These are phyloP conservation scores for Gymnopilus dilepis DNA, from an alignment of 768 basidiomycete species.

Conservation along the genomic window DNA sequence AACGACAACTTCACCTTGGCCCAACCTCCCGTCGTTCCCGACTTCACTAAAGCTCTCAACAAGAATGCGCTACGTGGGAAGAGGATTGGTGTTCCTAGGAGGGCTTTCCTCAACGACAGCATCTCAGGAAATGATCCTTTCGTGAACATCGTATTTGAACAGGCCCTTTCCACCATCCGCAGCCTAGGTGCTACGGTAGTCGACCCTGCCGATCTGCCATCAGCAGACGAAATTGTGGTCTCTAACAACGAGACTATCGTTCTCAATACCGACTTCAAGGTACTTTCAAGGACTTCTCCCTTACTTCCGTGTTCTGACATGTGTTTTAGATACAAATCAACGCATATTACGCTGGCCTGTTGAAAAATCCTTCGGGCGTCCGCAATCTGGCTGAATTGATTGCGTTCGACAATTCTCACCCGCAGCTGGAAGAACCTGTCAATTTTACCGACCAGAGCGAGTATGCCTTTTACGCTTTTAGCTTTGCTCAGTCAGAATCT, in stretches of 20 bases:
- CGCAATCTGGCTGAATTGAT: conserved; percentile 61
- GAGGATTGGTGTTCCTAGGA: conserved; percentile 56
- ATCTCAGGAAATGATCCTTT: conserved; percentile 22
- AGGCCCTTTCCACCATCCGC: conserved; percentile 40
- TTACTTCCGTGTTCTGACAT: neutral
- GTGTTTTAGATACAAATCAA: conserved; percentile 52
- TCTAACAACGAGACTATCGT: conserved; percentile 61
- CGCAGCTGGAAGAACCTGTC: conserved; percentile 49
- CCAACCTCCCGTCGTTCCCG: conserved; percentile 56
- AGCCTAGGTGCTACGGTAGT: conserved; percentile 55
- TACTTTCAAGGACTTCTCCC: conserved; percentile 20
- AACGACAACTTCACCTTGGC: conserved; percentile 57
- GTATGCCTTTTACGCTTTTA: conserved; percentile 26
- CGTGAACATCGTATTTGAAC: conserved; percentile 42
- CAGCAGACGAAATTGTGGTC: conserved; percentile 50
- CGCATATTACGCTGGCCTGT: conserved; percentile 48
- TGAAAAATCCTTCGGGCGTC: conserved; percentile 59
- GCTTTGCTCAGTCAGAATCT: neutral
- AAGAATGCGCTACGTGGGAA: conserved; percentile 51
- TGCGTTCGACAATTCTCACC: conserved; percentile 56
- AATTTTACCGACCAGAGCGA: conserved; percentile 42
- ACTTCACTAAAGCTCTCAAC: conserved; percentile 58
- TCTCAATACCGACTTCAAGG: conserved; percentile 61
- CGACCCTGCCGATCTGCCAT: conserved; percentile 66
- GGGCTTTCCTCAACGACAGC: conserved; percentile 37